These are phyloP conservation scores for Apium graveolens DNA, from an alignment of 129 eudicot species.

Conservation along the genomic window DNA sequence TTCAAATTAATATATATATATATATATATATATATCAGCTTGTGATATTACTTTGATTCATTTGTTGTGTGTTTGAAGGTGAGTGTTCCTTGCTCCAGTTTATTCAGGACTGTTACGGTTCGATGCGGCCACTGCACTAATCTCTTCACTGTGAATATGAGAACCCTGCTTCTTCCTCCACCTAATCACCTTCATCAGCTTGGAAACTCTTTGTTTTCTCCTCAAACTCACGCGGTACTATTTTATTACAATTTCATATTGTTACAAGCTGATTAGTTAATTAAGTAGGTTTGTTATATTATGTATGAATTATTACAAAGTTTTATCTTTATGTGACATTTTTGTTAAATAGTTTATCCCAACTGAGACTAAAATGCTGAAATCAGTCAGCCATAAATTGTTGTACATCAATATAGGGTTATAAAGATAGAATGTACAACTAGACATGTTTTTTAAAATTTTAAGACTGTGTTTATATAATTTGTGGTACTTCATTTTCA, in stretches of 20 bases:
- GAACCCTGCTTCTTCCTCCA: slow-evolving; percentile 51
- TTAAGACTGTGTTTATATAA: not conserved
- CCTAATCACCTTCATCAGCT: slow-evolving; percentile 60
- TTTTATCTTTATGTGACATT: not conserved
- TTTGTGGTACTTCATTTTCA: not conserved
- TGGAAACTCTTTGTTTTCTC: slow-evolving; percentile 56
- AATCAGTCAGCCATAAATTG: not conserved
- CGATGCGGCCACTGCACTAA: slow-evolving; percentile 94
- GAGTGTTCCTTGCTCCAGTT: slow-evolving; percentile 89
- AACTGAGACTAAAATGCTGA: not conserved
- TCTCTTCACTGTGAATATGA: slow-evolving; percentile 71
- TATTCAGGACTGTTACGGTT: slow-evolving; percentile 87
- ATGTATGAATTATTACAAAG: no score
- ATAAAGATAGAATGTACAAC: no score
- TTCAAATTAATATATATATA: no score
- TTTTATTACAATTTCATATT: not conserved
- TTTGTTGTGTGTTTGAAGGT: slow-evolving; percentile 41
- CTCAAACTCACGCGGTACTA: slow-evolving; percentile 76
- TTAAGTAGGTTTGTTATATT: not conserved
- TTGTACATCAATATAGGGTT: not conserved
- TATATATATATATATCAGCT: no score
- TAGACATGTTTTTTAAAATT: no score
- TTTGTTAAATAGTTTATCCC: not conserved
- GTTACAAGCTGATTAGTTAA: not conserved
- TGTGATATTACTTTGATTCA: not conserved